Percentiles rank a stretch among this genome's conserved stretches.
phyloP scores from a whole-genome alignment of 2,329 filamentous ascomycete genomes.

The Byssochlamys sp. region DNA sequence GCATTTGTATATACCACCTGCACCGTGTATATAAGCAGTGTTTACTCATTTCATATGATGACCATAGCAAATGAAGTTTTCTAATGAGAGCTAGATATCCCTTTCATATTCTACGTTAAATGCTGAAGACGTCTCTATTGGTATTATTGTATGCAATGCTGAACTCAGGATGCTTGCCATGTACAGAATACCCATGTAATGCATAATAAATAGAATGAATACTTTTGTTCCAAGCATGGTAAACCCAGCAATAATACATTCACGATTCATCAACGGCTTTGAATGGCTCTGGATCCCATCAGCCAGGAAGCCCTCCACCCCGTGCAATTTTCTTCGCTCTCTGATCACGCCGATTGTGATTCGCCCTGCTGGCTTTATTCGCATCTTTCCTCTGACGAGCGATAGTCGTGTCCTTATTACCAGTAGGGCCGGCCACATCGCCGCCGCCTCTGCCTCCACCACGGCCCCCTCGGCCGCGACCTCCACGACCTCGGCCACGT shows the following conservation, averaged over 20 bases:
- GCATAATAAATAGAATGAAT: not conserved
- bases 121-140: not conserved
- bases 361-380: constrained; percentile 70
- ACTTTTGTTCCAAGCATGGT: not conserved
- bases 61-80: not conserved
- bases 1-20: not conserved
- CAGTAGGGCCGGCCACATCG: constrained; percentile 53
- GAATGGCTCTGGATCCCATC: not conserved
- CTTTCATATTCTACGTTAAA: not conserved
- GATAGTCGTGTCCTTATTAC: constrained; percentile 61
- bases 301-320: constrained; percentile 36
- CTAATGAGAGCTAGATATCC: not conserved
- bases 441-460: constrained; percentile 46
- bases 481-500: constrained; percentile 37
- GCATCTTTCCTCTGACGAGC: constrained; percentile 70
- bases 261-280: not conserved
- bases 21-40: not conserved
- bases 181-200: not conserved
- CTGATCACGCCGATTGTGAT: constrained; percentile 73
- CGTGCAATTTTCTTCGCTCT: constrained; percentile 53
- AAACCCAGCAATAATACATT: not conserved
- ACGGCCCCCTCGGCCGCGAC: constrained; percentile 42
- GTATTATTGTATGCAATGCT: not conserved
- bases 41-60: not conserved
- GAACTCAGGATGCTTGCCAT: not conserved